Evolutionary conservation across 768 basidiomycete species (phyloP).

Genomic region (Lentinula guzmanii): DNA sequence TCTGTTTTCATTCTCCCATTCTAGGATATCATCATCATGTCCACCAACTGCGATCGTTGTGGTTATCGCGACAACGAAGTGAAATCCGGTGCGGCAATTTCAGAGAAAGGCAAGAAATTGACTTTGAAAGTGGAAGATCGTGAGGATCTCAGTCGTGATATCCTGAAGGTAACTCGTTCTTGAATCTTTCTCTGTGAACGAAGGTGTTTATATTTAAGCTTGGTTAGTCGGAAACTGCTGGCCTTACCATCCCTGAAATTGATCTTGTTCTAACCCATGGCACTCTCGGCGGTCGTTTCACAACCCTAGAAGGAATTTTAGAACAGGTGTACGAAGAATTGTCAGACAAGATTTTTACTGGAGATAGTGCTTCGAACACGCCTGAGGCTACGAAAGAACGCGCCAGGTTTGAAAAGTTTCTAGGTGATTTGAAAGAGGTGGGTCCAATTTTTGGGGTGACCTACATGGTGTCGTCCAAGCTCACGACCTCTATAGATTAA

Average conservation of each 20-base stretch:
- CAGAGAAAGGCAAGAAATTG: constrained; percentile 80
- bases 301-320: constrained; percentile 92
- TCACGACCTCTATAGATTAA: constrained; percentile 51
- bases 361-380: constrained; percentile 53
- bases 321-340: constrained; percentile 95
- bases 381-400: constrained; percentile 30
- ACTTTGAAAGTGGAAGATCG: constrained; percentile 85
- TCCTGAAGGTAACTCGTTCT: constrained; percentile 68
- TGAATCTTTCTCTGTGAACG: background rate
- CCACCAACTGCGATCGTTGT: constrained; percentile 91
- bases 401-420: constrained; percentile 67
- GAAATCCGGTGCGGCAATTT: constrained; percentile 89
- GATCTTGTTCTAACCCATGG: constrained; percentile 88
- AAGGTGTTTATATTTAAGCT: background rate
- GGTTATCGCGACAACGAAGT: constrained; percentile 98
- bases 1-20: background rate
- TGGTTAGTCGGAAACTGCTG: constrained; percentile 84
- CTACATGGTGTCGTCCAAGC: background rate
- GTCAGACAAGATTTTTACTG: constrained; percentile 76
- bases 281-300: constrained; percentile 95
- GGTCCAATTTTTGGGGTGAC: background rate
- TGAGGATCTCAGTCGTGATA: constrained; percentile 89
- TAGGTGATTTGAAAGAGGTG: constrained; percentile 73
- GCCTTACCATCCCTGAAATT: constrained; percentile 88
- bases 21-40: constrained; percentile 96